These are phyloP conservation scores for Rhodotorula toruloides DNA, from an alignment of 768 basidiomycete genomes.

Conservation along the genomic window DNA sequence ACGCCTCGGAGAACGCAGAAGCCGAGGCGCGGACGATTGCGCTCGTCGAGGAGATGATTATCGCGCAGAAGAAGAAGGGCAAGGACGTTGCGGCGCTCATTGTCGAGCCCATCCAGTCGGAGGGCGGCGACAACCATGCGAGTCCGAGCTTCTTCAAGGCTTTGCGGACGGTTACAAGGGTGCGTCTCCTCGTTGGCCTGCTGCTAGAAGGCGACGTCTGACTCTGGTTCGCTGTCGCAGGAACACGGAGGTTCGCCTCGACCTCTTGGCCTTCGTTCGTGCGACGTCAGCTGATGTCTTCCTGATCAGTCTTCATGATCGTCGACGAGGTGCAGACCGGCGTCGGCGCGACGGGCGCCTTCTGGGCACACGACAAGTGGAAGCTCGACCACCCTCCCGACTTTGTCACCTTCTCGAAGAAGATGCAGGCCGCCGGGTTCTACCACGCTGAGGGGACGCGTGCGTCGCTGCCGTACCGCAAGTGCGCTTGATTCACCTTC, in stretches of 20 bases:
- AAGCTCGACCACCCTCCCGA: constrained; percentile 45
- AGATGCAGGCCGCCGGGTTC: constrained; percentile 49
- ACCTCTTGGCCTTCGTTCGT: too few relatives aligned
- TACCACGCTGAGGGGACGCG: constrained; percentile 48
- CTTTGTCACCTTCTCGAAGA: constrained; percentile 51
- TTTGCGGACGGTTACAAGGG: constrained; percentile 46
- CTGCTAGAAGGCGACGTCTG: neutral
- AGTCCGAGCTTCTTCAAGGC: constrained; percentile 48
- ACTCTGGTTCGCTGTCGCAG: neutral
- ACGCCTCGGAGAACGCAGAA: constrained; percentile 46
- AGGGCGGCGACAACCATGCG: constrained; percentile 51
- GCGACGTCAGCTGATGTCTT: neutral
- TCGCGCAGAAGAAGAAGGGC: constrained; percentile 42
- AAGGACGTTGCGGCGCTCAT: constrained; percentile 51
- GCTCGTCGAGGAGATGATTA: constrained; percentile 40
- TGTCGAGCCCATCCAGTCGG: constrained; percentile 50
- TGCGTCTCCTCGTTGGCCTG: constrained; percentile 35
- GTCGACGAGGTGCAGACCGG: constrained; percentile 51
- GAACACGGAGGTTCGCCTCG: neutral
- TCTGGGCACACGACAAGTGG: constrained; percentile 53
- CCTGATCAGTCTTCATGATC: constrained; percentile 47
- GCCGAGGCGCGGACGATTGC: constrained; percentile 47
- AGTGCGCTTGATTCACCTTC: constrained; percentile 23
- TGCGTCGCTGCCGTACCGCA: constrained; percentile 46
- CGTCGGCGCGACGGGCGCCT: constrained; percentile 50